These are phyloP conservation scores for Davidsoniella virescens DNA, from an alignment of 2,329 filamentous ascomycete genomes.

Conservation along the genomic window DNA sequence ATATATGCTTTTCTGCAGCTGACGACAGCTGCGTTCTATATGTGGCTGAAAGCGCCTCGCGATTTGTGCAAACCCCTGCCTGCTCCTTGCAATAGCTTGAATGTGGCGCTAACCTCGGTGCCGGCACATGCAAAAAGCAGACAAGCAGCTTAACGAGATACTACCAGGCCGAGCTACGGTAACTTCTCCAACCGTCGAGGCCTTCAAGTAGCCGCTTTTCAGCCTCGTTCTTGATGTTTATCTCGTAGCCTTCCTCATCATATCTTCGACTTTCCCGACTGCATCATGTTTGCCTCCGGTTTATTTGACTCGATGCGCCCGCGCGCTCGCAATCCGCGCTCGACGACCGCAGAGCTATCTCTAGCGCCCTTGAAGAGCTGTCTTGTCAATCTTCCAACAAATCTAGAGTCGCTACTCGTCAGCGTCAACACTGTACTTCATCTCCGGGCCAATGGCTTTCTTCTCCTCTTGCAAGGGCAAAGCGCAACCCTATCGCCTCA, in stretches of 20 bases:
- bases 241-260: not conserved
- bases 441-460: not conserved
- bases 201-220: not conserved
- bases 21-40: not conserved
- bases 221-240: not conserved
- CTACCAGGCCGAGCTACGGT: not conserved
- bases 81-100: too few species aligned
- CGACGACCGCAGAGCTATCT: slow-evolving; percentile 66
- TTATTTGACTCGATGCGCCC: slow-evolving; percentile 12
- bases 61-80: too few species aligned
- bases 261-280: not conserved
- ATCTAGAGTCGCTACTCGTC: slow-evolving; percentile 68
- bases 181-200: too few species aligned
- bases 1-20: not conserved
- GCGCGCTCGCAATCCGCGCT: slow-evolving; percentile 33
- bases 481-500: too few species aligned
- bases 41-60: too few species aligned
- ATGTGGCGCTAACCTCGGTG: slow-evolving; percentile 12
- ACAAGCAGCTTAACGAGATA: not conserved
- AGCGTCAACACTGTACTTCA: slow-evolving; percentile 71
- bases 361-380: slow-evolving; percentile 85
- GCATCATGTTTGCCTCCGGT: slow-evolving; percentile 10
- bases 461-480: not conserved
- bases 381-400: slow-evolving; percentile 77
- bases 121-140: slow-evolving; percentile 10